Conservation (phyloP, 1,284 basidiomycete genomes). For the Cronartium quercuum region DNA sequence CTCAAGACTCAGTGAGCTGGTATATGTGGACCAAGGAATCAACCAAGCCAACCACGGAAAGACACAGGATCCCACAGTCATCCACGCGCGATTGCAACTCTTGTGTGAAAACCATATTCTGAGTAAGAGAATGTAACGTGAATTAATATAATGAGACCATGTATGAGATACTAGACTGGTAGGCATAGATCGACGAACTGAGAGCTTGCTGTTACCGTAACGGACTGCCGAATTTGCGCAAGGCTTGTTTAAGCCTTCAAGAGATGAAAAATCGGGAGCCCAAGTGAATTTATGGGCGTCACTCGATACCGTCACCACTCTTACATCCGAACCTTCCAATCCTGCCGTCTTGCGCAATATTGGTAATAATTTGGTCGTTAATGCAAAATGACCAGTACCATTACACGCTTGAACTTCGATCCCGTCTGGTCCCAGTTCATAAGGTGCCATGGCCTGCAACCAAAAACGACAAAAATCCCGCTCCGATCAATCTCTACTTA, state of each 20-base stretch:
- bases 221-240: neutral
- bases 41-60: neutral
- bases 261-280: constrained; percentile 13
- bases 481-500: neutral
- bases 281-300: constrained; percentile 9
- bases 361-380: constrained; percentile 6
- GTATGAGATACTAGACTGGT: neutral
- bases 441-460: constrained; percentile 7
- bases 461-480: no score
- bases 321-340: constrained; percentile 7
- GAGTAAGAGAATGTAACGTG: neutral
- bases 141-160: neutral
- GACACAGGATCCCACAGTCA: constrained; percentile 22
- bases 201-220: constrained; percentile 30
- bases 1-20: no score
- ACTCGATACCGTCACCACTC: constrained; percentile 26
- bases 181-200: neutral
- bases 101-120: constrained; percentile 32
- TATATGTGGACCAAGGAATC: neutral
- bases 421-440: constrained; percentile 26
- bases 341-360: constrained; percentile 18
- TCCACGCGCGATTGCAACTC: constrained; percentile 17
- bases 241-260: constrained; percentile 18
- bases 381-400: constrained; percentile 35
- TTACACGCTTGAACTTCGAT: constrained; percentile 34